Conservation (phyloP, 805 yeast genomes). For the Saccharomycopsis selenospora region DNA sequence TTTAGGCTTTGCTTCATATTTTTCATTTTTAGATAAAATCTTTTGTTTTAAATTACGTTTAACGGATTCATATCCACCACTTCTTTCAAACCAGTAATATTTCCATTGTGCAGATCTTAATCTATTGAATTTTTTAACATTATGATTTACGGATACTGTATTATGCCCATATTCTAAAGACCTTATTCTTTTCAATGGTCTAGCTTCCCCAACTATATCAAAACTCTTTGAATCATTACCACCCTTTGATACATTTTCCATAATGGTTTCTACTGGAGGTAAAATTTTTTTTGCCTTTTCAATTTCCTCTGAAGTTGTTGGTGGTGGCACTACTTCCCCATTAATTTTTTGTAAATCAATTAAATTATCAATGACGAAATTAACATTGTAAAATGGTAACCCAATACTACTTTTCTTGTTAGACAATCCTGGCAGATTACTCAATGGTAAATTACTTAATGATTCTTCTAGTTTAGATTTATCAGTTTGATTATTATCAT, state of each 20-base stretch:
- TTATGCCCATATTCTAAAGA: conserved; percentile 18
- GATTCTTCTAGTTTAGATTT: conserved; percentile 14
- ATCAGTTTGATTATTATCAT: conserved; percentile 9
- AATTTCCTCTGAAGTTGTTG: not conserved
- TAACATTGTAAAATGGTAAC: conserved; percentile 7
- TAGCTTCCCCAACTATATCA: not conserved
- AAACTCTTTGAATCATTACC: conserved; percentile 1
- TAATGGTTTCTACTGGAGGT: not conserved
- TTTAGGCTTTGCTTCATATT: not conserved
- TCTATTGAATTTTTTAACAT: conserved; percentile 7
- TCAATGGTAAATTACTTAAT: conserved; percentile 8
- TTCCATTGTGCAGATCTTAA: conserved; percentile 17
- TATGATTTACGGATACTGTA: conserved; percentile 17
- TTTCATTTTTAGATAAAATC: not conserved
- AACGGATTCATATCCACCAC: conserved; percentile 16
- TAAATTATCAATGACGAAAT: conserved; percentile 6
- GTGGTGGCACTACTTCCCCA: not conserved
- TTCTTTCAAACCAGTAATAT: conserved; percentile 19
- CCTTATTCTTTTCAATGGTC: conserved; percentile 11
- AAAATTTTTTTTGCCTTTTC: not conserved
- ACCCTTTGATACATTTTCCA: not conserved
- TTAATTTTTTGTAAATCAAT: conserved; percentile 4
- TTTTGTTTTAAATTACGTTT: conserved; percentile 13
- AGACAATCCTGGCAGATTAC: not conserved
- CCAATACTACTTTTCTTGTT: conserved; percentile 13